phyloP scores from a whole-genome alignment of 2,329 filamentous ascomycete species.

The Lasiodiplodia gonubiensis region DNA sequence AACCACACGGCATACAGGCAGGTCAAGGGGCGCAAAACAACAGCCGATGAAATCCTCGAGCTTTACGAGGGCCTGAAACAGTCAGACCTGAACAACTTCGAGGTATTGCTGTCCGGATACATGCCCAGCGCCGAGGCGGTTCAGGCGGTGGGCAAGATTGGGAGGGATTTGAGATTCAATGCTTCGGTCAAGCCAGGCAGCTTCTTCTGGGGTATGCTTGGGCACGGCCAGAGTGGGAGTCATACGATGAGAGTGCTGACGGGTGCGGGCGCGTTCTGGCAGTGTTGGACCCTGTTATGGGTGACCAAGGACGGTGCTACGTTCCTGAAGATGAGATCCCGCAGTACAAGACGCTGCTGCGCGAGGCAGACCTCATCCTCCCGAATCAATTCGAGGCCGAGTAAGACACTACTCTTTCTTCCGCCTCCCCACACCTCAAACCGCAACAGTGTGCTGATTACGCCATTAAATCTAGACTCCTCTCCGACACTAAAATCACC shows the following conservation, averaged over 20 bases:
- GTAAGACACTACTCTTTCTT: constrained; percentile 57
- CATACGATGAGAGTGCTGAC: constrained; percentile 9
- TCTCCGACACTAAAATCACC: constrained; percentile 83
- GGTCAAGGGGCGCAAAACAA: constrained; percentile 81
- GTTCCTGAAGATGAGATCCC: constrained; percentile 91
- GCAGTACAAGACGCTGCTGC: constrained; percentile 80
- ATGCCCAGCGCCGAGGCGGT: constrained; percentile 87
- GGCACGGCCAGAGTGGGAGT: background rate
- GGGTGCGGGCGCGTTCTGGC: background rate
- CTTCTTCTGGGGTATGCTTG: constrained; percentile 80
- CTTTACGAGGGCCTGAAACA: constrained; percentile 85
- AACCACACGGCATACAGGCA: constrained; percentile 95
- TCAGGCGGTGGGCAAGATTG: constrained; percentile 82
- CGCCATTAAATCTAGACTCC: constrained; percentile 61
- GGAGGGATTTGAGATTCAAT: constrained; percentile 74
- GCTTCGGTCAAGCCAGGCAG: constrained; percentile 67
- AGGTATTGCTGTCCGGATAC: constrained; percentile 94
- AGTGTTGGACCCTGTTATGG: constrained; percentile 98
- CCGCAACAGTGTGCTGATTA: background rate
- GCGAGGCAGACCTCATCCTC: constrained; percentile 85
- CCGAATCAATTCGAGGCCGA: constrained; percentile 98
- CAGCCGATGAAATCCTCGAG: constrained; percentile 80
- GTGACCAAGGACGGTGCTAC: constrained; percentile 90
- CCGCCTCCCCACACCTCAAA: no score
- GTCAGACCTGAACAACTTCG: constrained; percentile 85